A percentile compares a stretch with the other conserved stretches of the same genome.
Evolutionary conservation across 768 basidiomycete species (phyloP).

Genomic region (Naganishia vishniacii): DNA sequence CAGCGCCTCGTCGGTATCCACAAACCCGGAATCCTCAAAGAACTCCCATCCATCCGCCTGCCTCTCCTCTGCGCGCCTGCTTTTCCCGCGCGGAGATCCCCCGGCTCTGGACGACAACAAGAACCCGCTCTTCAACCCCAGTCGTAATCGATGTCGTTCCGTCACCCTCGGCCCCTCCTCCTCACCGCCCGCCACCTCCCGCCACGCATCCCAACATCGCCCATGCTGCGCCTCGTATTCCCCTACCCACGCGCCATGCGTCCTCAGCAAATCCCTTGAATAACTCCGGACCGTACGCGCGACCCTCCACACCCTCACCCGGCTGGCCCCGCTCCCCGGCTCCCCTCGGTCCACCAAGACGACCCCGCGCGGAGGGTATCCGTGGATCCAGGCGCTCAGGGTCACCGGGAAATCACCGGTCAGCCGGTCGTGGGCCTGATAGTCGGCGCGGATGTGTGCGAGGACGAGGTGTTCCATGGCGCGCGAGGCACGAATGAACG

Average conservation of each 20-base stretch:
- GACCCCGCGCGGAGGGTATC: conserved; percentile 60
- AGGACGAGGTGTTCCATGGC: conserved; percentile 93
- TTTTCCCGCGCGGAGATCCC: too few species aligned
- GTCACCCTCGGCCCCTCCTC: not conserved
- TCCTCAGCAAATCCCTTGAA: conserved; percentile 73
- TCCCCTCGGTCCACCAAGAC: conserved; percentile 59
- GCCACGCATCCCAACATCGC: conserved; percentile 38
- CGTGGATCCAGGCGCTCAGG: conserved; percentile 85
- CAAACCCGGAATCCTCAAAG: conserved; percentile 80
- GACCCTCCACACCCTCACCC: conserved; percentile 70
- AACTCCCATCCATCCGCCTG: conserved; percentile 88
- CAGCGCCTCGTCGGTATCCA: conserved; percentile 52
- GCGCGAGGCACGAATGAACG: conserved; percentile 72
- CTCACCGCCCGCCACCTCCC: not conserved
- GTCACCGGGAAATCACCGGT: conserved; percentile 57
- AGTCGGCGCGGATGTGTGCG: conserved; percentile 78
- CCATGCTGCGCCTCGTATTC: conserved; percentile 28
- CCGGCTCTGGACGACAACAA: too few species aligned
- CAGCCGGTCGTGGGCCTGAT: conserved; percentile 49
- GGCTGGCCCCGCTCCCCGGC: conserved; percentile 68
- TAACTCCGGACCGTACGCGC: conserved; percentile 81
- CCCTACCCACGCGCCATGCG: conserved; percentile 43
- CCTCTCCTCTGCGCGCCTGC: conserved; percentile 40
- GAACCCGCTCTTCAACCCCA: not conserved
- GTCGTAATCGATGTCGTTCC: conserved; percentile 2